Base-by-base conservation (phyloP, 805 yeast genomes). In the Sungouiozyma intestinalis region DNA sequence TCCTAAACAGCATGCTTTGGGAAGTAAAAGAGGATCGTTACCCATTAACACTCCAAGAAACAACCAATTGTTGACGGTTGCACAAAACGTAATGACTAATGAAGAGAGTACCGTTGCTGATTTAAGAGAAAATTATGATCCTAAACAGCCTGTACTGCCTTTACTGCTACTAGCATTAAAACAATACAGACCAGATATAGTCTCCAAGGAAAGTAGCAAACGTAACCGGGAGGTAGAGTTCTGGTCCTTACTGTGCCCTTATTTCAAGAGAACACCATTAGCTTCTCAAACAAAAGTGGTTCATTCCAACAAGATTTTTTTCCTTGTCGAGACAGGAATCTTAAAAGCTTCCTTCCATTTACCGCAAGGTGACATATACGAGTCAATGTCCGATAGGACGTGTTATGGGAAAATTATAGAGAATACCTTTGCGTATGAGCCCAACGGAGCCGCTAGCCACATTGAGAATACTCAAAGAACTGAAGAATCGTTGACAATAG, bases 221-320 rank as follows among this genome's bases (percentile, higher is more conserved):
- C 67, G 73, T 16, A 55, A 64, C 9, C 67, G 33, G 48, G 64
- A 55, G 33, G 74, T 69, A 17, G 62, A 63, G 5, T 78, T 84
- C 54, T 88, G 95, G 95, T 53, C 67, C 6, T 63, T 65, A 27
- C 52, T 85, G n/a, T 66, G 76, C 1, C 75, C 76, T 3, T 80
- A 66, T 49, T 76, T 87, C 49, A 58, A 62, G 13, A 69, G 68
- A 45, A 76, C 72, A 41, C 58, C 65, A 31, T 60, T 81, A 14
- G 68, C 71, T 38, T 65, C 66, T 16, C 76, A 85, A 1, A 64
- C 76, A 3, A 69, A 76, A n/a, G 37, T 57, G 5, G 40, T 44
- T 4, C 47, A 56, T 27, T 49, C 52, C 15, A 53, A 55, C 11
- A 63, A 67, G 16, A 56, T 63, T 35, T 77, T 77, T 46, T 75